Base-by-base conservation (phyloP, 495 filamentous ascomycete genomes). In the Bathelium albidoporum region DNA sequence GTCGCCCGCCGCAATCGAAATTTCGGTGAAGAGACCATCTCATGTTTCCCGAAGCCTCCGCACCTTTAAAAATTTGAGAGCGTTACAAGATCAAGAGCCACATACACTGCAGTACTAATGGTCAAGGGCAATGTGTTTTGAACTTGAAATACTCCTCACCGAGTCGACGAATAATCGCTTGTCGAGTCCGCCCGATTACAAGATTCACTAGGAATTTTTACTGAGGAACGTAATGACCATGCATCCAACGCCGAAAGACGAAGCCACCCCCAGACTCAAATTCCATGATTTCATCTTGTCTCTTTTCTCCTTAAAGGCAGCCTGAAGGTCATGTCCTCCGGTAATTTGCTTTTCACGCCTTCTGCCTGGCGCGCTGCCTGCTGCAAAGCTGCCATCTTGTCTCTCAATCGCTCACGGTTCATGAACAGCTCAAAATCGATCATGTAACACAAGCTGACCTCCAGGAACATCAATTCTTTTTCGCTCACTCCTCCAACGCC, bases 401-500 rank as follows among this genome's bases (percentile, higher is more conserved):
- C 58, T 11, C 58, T 43, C 31, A 43, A 60, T 12, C 58, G 58
- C 58, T 43, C 58, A 12, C 12, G 62, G 32, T 63, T 58, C 58
- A 71, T 65, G 11, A 72, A 68, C 28, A 76, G 63, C 11, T 77
- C 73, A 62, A 75, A 76, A 31, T 71, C 66, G 29, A 72, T 59
- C 64, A 77, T 63, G 59, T 71, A 77, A 59, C 71, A 74, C 22
- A 76, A 63, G 55, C 87, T 91, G 63, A 97, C 88, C 79, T 97
- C 93, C 12, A 98, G 75, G 65, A 86, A 80, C 26, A 84, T 87
- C 28, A 98, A 78, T 73, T 97, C 90, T 22, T 74, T 75, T 70
- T 87, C 87, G 67, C 81, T 88, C 32, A 97, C 90, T 1, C 94
- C 94, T 16, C 95, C 95, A 11, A 97, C 94, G 68, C 85, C 88